Base-by-base conservation (phyloP, 1,284 basidiomycete species). In the Pseudozyma hubeiensis region DNA sequence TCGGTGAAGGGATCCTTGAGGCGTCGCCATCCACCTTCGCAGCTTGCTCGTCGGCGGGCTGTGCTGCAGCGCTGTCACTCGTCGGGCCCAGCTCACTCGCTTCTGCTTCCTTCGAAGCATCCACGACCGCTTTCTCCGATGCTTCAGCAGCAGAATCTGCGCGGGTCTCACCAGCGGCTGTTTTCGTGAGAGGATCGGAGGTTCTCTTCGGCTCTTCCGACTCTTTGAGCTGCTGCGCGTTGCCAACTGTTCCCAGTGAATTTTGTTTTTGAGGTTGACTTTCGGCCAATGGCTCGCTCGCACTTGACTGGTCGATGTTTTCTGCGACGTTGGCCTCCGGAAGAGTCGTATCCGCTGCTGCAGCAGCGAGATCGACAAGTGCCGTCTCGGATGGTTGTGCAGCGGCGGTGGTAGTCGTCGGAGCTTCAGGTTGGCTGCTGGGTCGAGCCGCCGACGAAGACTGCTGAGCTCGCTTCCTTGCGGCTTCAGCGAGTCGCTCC, bases 401-500 rank as follows among this genome's bases (percentile, higher is more conserved):
- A 44, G 31, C 34, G 14, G 30, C 37, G 30, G 37, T 34, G 3
- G 44, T n/a, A 0, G 37, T 19, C 35, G 47, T 47, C 24, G 35
- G 19, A 31, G 45, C 44, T 33, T 50, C 50, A 9, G 35, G 33
- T 17, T 53, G 65, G 35, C 48, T 50, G 19, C 13, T 43, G 5
- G 46, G 40, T 51, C 46, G 54, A 40, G 56, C 63, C 16, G 43
- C 10, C n/a, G 61, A 40, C n/a, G 41, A 51, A 7, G 58, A 48
- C 24, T 48, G 60, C 49, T 60, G 58, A 7, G 71, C 68, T 17
- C 77, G 47, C 44, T 79, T 79, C 17, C 68, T 46, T 3, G 77
- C 77, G 16, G 77, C 77, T 52, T 79, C 77, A 0, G 75, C 76
- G 1, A 79, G 57, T 13, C 77, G 67, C 46, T 79, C 68, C 46